A percentile compares a stretch with the other conserved stretches of the same genome.
Conservation (phyloP, 2,329 filamentous ascomycete genomes). For the Whalleya microplaca region DNA sequence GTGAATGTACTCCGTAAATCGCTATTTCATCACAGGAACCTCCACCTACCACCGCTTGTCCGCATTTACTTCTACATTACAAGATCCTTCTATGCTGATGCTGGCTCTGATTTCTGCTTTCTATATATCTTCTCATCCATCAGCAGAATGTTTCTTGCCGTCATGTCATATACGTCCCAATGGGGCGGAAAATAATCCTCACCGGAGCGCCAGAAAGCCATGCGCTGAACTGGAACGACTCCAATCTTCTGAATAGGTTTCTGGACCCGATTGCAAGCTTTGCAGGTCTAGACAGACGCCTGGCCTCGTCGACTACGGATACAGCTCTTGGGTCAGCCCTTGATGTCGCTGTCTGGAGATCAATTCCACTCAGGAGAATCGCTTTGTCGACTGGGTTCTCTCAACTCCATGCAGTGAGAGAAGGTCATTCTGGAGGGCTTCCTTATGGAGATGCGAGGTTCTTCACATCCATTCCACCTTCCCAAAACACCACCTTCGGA, state of each 20-base stretch:
- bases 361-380: constrained; percentile 51
- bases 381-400: constrained; percentile 56
- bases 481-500: constrained; percentile 33
- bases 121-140: neutral
- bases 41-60: neutral
- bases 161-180: constrained; percentile 17
- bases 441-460: constrained; percentile 48
- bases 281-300: constrained; percentile 8
- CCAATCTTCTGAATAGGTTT: constrained; percentile 53
- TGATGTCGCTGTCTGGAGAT: constrained; percentile 55
- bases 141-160: constrained; percentile 6
- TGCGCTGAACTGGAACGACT: constrained; percentile 29
- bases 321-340: constrained; percentile 23
- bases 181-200: constrained; percentile 35
- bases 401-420: constrained; percentile 47
- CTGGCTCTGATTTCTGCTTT: neutral
- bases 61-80: neutral
- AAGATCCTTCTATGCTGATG: neutral
- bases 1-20: too few relatives aligned
- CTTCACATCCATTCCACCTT: constrained; percentile 50
- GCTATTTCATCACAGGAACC: neutral
- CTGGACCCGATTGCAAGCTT: constrained; percentile 42
- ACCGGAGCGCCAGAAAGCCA: constrained; percentile 33
- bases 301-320: constrained; percentile 13
- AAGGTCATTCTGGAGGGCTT: too few relatives aligned